Percentiles rank a stretch among this genome's conserved stretches.
phyloP scores from a whole-genome alignment of 202 grass and related monocot genomes.

The Hordeum pubiflorum region DNA sequence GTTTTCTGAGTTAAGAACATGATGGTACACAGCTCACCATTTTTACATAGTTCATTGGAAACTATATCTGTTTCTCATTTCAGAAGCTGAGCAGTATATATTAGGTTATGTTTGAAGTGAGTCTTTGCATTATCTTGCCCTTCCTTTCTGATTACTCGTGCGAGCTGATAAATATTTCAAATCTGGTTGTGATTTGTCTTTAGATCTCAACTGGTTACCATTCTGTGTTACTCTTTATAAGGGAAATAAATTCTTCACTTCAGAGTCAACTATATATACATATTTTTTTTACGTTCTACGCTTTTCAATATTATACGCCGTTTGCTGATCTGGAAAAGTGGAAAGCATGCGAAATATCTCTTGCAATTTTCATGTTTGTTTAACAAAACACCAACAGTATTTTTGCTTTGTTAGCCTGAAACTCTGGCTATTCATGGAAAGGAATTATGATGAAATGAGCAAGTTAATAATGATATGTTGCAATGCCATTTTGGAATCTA shows the following conservation, averaged over 20 bases:
- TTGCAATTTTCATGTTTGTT: background rate
- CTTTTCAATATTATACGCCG: background rate
- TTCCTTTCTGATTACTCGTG: background rate
- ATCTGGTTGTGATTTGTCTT: background rate
- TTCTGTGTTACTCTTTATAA: background rate
- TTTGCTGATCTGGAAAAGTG: background rate
- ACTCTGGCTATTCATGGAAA: background rate
- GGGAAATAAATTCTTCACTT: background rate
- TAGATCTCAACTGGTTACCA: background rate
- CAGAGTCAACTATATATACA: background rate
- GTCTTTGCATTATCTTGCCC: background rate
- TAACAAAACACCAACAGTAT: background rate
- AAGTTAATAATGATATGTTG: background rate
- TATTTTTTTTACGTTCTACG: background rate
- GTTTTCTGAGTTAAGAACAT: constrained; percentile 7
- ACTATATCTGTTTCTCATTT: constrained; percentile 4
- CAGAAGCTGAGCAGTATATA: background rate
- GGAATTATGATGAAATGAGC: background rate
- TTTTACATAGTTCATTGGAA: background rate
- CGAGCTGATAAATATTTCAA: background rate
- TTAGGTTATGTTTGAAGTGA: background rate
- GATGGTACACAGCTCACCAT: background rate
- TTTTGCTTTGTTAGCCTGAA: background rate
- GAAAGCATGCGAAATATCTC: background rate
- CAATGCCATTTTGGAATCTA: background rate